These are phyloP conservation scores for Wickerhamiella allomyrinae DNA, from an alignment of 805 yeast genomes.

Conservation along the genomic window DNA sequence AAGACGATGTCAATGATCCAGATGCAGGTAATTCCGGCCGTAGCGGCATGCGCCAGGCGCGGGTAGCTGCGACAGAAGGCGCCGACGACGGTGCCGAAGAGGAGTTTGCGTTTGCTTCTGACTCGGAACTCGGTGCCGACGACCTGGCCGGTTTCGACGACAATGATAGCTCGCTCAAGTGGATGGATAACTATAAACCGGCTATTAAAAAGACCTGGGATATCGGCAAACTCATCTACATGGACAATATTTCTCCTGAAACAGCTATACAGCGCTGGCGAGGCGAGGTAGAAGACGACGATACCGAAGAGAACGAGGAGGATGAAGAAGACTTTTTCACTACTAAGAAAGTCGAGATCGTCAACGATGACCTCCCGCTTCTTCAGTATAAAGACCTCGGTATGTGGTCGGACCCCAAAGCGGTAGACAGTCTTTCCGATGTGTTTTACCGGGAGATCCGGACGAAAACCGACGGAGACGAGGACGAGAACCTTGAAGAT, in stretches of 20 bases:
- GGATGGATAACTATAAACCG: conserved; percentile 31
- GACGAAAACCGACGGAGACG: conserved; percentile 23
- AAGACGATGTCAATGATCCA: conserved; percentile 35
- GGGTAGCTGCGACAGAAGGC: not conserved
- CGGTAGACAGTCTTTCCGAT: conserved; percentile 13
- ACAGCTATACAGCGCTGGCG: conserved; percentile 22
- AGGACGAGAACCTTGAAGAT: conserved; percentile 16
- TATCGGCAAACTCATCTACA: conserved; percentile 63
- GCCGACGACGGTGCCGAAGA: conserved; percentile 3
- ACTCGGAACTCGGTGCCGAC: conserved; percentile 15
- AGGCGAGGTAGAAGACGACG: conserved; percentile 16
- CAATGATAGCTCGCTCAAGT: conserved; percentile 22
- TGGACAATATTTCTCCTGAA: conserved; percentile 59
- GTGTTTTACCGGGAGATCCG: conserved; percentile 22
- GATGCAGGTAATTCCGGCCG: conserved; percentile 18
- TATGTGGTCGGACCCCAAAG: conserved; percentile 20
- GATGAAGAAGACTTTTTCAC: conserved; percentile 23
- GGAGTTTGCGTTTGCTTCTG: conserved; percentile 13
- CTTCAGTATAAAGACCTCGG: conserved; percentile 10
- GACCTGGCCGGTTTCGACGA: conserved; percentile 12
- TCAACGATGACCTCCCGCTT: conserved; percentile 16
- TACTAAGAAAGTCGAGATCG: conserved; percentile 11
- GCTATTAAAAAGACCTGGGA: conserved; percentile 52
- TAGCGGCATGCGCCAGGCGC: conserved; percentile 15
- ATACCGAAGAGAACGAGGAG: conserved; percentile 17